Percentiles rank a stretch among this genome's conserved stretches.
These are phyloP conservation scores for Paratinospora sagittata DNA, from an alignment of 164 flowering plant genomes.

Conservation along the genomic window DNA sequence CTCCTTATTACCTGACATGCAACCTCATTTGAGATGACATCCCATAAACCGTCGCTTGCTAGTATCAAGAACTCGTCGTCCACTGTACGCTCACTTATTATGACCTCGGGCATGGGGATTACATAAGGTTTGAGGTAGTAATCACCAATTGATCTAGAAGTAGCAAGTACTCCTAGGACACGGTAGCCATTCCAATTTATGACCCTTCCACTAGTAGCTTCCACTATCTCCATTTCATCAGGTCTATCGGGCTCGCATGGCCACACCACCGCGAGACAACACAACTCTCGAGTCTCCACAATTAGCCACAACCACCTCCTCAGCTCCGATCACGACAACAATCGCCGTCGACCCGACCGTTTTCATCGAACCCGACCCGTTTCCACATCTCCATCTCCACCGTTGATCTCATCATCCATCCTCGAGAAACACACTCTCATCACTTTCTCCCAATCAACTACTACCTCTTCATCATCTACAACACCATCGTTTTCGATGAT, in stretches of 20 bases:
- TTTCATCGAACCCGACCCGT: conserved; percentile 17
- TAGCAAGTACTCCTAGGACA: conserved; percentile 76
- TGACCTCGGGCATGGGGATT: no score
- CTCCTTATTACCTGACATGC: no score
- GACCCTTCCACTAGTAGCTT: conserved; percentile 74
- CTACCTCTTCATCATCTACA: conserved; percentile 2
- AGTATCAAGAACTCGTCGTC: no score
- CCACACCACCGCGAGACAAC: conserved; percentile 43
- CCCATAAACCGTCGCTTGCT: no score
- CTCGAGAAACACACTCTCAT: no score
- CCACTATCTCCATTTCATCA: conserved; percentile 72
- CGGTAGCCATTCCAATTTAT: conserved; percentile 79
- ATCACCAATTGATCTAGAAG: no score
- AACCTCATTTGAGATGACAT: no score
- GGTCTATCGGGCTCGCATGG: conserved; percentile 78
- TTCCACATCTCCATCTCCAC: conserved; percentile 15
- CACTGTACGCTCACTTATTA: no score
- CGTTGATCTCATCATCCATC: conserved; percentile 52
- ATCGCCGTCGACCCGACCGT: conserved; percentile 70
- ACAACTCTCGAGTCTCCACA: no score
- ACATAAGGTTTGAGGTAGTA: no score
- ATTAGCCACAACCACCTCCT: no score
- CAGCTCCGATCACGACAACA: conserved; percentile 61
- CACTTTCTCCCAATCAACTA: conserved; percentile 46
- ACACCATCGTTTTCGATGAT: conserved; percentile 13